Evolutionary conservation across 768 basidiomycete species (phyloP), one percentile per base, ranked within the genome.

Genomic region (Butyriboletus loyo): DNA sequence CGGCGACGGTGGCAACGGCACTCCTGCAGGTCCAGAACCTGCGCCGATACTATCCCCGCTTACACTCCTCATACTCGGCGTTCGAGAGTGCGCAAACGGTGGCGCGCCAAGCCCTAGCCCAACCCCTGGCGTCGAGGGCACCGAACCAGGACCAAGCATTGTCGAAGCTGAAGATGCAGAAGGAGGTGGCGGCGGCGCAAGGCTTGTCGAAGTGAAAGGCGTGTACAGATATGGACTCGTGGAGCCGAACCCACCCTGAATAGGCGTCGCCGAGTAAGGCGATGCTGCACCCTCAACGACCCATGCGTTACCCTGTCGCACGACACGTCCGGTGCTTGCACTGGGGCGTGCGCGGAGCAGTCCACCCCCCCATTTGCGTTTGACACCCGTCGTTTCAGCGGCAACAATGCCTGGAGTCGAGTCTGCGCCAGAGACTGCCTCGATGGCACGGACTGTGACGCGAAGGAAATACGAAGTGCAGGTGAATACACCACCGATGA

Each of bases 401-500:
- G 85, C 82, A 39, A 88, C 84, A 45, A 87, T 69, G 1, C 77
- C 77, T 9, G 78, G 78, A 9, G 76, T 70, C 21, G 80, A 81
- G 32, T 84, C 72, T 1, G 68, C 68, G 35, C 76, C 79, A 4
- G 76, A 77, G 45, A 88, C 85, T 11, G 82, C 84, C 54, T 84
- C 82, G 36, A 87, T 79, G 5, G 87, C 84, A 28, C 83, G 83
- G 45, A 74, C 69, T 22, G 81, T 80, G 42, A 87, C 75, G 37
- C 81, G 80, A 55, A 88, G 78, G 51, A 87, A 85, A 66, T 89
- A 89, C 45, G 86, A 84, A 69, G 86, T 80, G 72, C 90, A 92
- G 8, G 90, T 88, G 68, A 93, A 92, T 38, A 93, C 82, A 4
- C 92, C 92, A 13, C 96, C 96, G 27, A 99, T 78, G 43, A 98